Conservation (phyloP, 495 filamentous ascomycete genomes). For the Aspergillus heteromorphus region DNA sequence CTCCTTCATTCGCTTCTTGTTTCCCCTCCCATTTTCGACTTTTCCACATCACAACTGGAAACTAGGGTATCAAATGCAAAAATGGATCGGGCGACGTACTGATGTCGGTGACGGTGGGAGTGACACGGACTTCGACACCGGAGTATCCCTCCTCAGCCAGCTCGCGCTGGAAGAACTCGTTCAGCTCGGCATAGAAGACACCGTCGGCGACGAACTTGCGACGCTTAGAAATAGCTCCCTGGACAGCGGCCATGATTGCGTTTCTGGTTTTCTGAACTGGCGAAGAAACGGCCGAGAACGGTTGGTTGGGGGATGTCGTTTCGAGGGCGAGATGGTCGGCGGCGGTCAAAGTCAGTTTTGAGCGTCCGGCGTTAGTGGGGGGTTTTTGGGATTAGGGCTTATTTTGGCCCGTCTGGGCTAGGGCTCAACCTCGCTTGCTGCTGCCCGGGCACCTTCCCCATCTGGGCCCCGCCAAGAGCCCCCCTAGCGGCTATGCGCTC, state of each 20-base stretch:
- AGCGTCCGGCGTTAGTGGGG: slow-evolving; percentile 39
- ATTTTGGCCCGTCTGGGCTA: slow-evolving; percentile 28
- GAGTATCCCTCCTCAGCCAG: slow-evolving; percentile 99
- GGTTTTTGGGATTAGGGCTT: slow-evolving; percentile 40
- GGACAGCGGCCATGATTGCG: slow-evolving; percentile 61
- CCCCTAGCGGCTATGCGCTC: not conserved
- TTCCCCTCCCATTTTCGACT: not conserved
- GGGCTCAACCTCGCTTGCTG: slow-evolving; percentile 44
- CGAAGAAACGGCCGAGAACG: slow-evolving; percentile 33
- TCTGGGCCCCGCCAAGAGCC: slow-evolving; percentile 8
- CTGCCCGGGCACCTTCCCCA: slow-evolving; percentile 19
- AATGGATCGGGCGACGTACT: slow-evolving; percentile 50
- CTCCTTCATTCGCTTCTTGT: not conserved
- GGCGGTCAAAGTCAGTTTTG: slow-evolving; percentile 26
- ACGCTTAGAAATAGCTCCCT: slow-evolving; percentile 85
- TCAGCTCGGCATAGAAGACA: slow-evolving; percentile 99
- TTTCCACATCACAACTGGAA: not conserved
- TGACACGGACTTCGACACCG: slow-evolving; percentile 98
- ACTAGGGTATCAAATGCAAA: slow-evolving; percentile 7
- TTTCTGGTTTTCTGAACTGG: slow-evolving; percentile 34
- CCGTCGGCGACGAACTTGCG: slow-evolving; percentile 99
- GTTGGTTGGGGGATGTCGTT: slow-evolving; percentile 21
- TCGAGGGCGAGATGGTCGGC: slow-evolving; percentile 30
- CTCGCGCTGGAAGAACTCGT: slow-evolving; percentile 99
- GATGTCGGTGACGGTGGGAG: slow-evolving; percentile 99